phyloP scores from a whole-genome alignment of 768 basidiomycete genomes.

The Russula sp. region DNA sequence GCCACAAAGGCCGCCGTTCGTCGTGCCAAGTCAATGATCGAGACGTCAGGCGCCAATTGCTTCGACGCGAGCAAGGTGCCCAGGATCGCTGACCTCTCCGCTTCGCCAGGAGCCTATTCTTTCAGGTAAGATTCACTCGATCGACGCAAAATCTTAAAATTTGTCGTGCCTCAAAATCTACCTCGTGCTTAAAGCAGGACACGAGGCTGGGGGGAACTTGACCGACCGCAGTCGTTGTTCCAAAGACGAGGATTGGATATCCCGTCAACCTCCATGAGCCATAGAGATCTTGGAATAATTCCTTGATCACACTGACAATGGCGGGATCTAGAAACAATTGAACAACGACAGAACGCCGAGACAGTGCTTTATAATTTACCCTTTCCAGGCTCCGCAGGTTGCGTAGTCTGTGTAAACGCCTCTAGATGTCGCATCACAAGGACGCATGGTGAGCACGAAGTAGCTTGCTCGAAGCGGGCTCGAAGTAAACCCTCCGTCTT shows the following conservation, averaged over 20 bases:
- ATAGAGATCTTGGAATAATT: slow-evolving; percentile 54
- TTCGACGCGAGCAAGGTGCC: slow-evolving; percentile 36
- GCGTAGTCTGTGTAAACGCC: slow-evolving; percentile 66
- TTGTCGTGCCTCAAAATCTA: slow-evolving; percentile 48
- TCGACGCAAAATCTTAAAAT: slow-evolving; percentile 35
- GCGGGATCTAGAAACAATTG: slow-evolving; percentile 42
- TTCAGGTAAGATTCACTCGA: slow-evolving; percentile 1
- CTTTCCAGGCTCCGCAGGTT: slow-evolving; percentile 57
- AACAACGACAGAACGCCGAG: not conserved
- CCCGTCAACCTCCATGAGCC: slow-evolving; percentile 53
- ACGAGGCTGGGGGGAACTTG: slow-evolving; percentile 57
- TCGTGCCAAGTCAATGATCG: slow-evolving; percentile 60
- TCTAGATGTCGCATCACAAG: slow-evolving; percentile 76
- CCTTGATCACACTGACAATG: slow-evolving; percentile 51
- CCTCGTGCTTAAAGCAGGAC: slow-evolving; percentile 80
- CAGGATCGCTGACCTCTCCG: slow-evolving; percentile 61
- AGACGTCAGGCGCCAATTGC: slow-evolving; percentile 68
- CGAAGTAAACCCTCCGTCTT: slow-evolving; percentile 70
- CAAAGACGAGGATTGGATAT: slow-evolving; percentile 71
- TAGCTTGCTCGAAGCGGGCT: slow-evolving; percentile 71
- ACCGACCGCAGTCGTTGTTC: slow-evolving; percentile 62
- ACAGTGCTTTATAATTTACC: slow-evolving; percentile 38
- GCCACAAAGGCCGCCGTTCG: slow-evolving; percentile 91
- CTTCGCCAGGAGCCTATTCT: slow-evolving; percentile 72
- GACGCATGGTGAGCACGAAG: slow-evolving; percentile 76